Percentiles rank a stretch among this genome's conserved stretches.
Evolutionary conservation across 768 basidiomycete genomes (phyloP).

Genomic region (Hortiboletus campestris): DNA sequence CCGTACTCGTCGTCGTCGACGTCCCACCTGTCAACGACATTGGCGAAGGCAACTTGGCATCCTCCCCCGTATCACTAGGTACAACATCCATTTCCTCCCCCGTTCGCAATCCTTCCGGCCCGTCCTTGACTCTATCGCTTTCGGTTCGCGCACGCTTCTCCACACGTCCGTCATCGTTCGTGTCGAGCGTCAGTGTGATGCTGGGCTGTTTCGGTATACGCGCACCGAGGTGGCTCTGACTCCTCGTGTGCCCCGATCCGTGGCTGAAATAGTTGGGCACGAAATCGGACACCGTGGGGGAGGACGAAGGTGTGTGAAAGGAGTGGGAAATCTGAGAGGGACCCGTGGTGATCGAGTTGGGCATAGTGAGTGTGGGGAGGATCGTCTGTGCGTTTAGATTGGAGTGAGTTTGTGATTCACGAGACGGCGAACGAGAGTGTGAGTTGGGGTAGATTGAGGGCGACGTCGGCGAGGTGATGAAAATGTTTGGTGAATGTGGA

Average conservation of each 20-base stretch:
- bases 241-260: conserved; percentile 21
- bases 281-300: conserved; percentile 27
- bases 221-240: conserved; percentile 27
- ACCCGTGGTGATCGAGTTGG: background rate
- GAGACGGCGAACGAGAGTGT: conserved; percentile 21
- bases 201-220: conserved; percentile 25
- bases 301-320: conserved; percentile 29
- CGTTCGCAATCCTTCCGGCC: conserved; percentile 7
- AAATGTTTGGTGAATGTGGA: conserved; percentile 60
- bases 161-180: conserved; percentile 18
- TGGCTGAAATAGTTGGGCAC: conserved; percentile 9
- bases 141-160: conserved; percentile 28
- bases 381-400: conserved; percentile 3
- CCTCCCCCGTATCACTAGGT: conserved; percentile 8
- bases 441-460: conserved; percentile 29
- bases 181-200: conserved; percentile 30
- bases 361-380: conserved; percentile 14
- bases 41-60: conserved; percentile 21
- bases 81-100: conserved; percentile 28
- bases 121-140: conserved; percentile 4
- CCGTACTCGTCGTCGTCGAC: conserved; percentile 12
- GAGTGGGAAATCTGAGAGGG: conserved; percentile 11
- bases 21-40: conserved; percentile 18
- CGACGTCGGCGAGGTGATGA: conserved; percentile 62
- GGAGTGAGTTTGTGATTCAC: conserved; percentile 16